Conservation (phyloP, 2,329 filamentous ascomycete species). For the Cladosporium sp. region DNA sequence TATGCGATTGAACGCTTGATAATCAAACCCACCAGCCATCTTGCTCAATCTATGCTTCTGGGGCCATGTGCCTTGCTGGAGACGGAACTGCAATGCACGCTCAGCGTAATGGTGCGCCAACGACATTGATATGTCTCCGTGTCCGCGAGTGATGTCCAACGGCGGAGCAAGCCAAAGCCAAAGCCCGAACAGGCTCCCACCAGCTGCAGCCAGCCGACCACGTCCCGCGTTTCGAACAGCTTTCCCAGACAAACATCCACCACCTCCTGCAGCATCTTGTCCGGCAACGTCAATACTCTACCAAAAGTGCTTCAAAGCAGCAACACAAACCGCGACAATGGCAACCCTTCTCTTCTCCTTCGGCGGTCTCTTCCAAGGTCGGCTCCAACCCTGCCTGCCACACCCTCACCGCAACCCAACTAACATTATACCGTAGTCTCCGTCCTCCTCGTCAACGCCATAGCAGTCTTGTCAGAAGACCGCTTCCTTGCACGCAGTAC, state of each 20-base stretch:
- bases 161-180: not conserved
- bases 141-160: not conserved
- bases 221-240: slow-evolving; percentile 1
- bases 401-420: slow-evolving; percentile 18
- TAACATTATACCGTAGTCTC: slow-evolving; percentile 48
- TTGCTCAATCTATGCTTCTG: not conserved
- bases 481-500: slow-evolving; percentile 78
- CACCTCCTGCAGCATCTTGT: not conserved
- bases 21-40: slow-evolving; percentile 8
- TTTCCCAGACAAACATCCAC: not conserved
- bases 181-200: not conserved
- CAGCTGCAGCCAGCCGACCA: slow-evolving; percentile 4
- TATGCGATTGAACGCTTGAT: not conserved
- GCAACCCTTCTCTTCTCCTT: slow-evolving; percentile 57
- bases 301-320: not conserved
- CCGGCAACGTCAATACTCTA: not conserved
- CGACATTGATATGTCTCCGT: slow-evolving; percentile 15
- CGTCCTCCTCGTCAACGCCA: slow-evolving; percentile 85
- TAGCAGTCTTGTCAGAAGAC: slow-evolving; percentile 91
- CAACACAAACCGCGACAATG: slow-evolving; percentile 13
- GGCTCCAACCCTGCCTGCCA: slow-evolving; percentile 4
- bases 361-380: slow-evolving; percentile 68
- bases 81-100: slow-evolving; percentile 19
- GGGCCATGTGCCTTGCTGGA: slow-evolving; percentile 7
- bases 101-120: slow-evolving; percentile 16